Evolutionary conservation across 345 rosid species (phyloP).

Genomic region (Salix caprea): DNA sequence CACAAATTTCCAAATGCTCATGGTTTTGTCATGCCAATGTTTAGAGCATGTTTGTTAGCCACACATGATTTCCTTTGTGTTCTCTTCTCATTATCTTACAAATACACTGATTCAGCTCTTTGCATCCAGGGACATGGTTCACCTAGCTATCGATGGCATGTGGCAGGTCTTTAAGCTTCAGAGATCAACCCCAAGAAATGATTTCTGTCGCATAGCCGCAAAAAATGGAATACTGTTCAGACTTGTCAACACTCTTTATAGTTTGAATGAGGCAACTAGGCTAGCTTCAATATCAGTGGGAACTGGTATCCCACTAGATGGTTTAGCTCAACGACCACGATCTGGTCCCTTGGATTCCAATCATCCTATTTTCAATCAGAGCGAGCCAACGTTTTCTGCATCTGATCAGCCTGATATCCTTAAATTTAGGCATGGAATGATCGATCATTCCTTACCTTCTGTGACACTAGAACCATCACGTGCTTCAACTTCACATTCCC

Average conservation of each 20-base stretch:
- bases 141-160: conserved; percentile 98
- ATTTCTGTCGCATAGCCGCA: conserved; percentile 93
- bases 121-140: conserved; percentile 95
- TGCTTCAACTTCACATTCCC: conserved; percentile 70
- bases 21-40: not conserved
- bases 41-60: not conserved
- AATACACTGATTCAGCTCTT: conserved; percentile 29
- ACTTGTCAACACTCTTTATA: conserved; percentile 89
- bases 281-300: conserved; percentile 69
- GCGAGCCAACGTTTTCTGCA: conserved; percentile 43
- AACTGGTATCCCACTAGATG: conserved; percentile 54
- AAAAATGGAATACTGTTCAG: conserved; percentile 81
- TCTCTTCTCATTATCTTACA: not conserved
- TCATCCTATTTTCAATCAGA: conserved; percentile 60
- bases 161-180: conserved; percentile 99
- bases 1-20: not conserved
- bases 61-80: not conserved
- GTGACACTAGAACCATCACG: conserved; percentile 57
- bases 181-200: conserved; percentile 87
- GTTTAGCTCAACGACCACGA: conserved; percentile 51
- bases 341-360: conserved; percentile 73
- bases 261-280: conserved; percentile 93
- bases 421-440: conserved; percentile 53
- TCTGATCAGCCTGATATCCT: conserved; percentile 59
- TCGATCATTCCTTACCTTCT: conserved; percentile 39